Conservation (phyloP, 129 eudicot species). For the Artemisia annua region DNA sequence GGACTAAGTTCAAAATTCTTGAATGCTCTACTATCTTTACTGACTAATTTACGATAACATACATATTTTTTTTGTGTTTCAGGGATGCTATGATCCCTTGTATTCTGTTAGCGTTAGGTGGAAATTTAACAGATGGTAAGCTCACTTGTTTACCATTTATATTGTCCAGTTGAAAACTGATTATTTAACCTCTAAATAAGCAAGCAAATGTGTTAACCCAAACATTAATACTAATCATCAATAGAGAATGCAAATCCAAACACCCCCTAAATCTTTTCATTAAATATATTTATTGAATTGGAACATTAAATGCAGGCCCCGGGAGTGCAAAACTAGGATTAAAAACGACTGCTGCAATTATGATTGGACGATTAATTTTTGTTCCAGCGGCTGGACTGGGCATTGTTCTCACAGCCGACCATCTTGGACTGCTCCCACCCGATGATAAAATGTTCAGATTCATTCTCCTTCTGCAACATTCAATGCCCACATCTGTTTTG, state of each 20-base stretch:
- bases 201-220: too few relatives aligned
- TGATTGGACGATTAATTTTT: constrained; percentile 72
- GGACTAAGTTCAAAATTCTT: neutral
- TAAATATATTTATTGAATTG: neutral
- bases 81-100: constrained; percentile 99
- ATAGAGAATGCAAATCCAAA: too few relatives aligned
- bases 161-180: neutral
- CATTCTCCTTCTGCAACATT: constrained; percentile 91
- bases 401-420: constrained; percentile 82
- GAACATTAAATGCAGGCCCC: constrained; percentile 50
- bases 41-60: neutral
- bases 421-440: constrained; percentile 81
- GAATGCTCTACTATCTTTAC: neutral
- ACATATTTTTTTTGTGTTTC: constrained; percentile 11
- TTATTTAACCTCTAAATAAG: neutral
- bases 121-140: constrained; percentile 97
- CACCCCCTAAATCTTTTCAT: too few relatives aligned
- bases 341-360: constrained; percentile 79
- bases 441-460: constrained; percentile 94
- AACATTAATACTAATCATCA: too few relatives aligned
- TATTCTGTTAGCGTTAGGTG: constrained; percentile 92
- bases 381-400: constrained; percentile 92
- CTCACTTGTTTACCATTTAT: constrained; percentile 11
- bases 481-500: constrained; percentile 98
- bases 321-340: constrained; percentile 94